phyloP scores from a whole-genome alignment of 768 basidiomycete species.

The Amanita inopinata region DNA sequence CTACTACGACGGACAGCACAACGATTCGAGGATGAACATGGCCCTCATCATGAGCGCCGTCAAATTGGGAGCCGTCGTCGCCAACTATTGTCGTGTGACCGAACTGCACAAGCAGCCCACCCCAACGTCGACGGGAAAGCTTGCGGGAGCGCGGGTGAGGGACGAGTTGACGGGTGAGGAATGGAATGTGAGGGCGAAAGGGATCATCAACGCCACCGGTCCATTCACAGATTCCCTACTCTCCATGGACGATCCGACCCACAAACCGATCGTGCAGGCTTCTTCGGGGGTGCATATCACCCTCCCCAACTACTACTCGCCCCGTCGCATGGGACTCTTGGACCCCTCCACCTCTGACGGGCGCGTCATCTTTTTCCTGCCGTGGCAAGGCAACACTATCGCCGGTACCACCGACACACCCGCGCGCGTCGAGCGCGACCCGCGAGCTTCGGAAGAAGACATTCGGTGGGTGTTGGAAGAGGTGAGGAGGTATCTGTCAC shows the following conservation, averaged over 20 bases:
- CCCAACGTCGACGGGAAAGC: conserved; percentile 49
- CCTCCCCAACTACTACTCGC: conserved; percentile 94
- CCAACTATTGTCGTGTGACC: conserved; percentile 87
- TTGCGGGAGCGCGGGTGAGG: conserved; percentile 65
- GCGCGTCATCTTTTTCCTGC: conserved; percentile 97
- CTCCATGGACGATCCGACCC: conserved; percentile 64
- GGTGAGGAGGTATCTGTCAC: conserved; percentile 77
- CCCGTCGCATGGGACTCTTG: conserved; percentile 87
- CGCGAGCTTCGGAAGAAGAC: conserved; percentile 83
- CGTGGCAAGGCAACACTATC: conserved; percentile 97
- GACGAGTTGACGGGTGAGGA: conserved; percentile 80
- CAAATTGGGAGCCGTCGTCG: conserved; percentile 76
- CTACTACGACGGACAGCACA: conserved; percentile 98
- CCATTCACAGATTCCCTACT: conserved; percentile 87
- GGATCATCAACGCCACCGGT: conserved; percentile 94
- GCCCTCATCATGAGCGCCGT: conserved; percentile 93
- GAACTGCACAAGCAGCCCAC: conserved; percentile 54
- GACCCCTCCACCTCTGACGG: conserved; percentile 95
- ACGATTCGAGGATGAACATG: conserved; percentile 97
- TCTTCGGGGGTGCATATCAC: conserved; percentile 95
- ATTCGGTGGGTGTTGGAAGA: conserved; percentile 97
- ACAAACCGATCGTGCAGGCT: conserved; percentile 83
- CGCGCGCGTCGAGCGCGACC: conserved; percentile 59
- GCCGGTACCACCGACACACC: conserved; percentile 94
- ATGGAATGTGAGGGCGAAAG: conserved; percentile 78